A percentile compares a stretch with the other conserved stretches of the same genome.
phyloP scores from a whole-genome alignment of 139 green algal genomes.

The Chlamydomonas incerta region DNA sequence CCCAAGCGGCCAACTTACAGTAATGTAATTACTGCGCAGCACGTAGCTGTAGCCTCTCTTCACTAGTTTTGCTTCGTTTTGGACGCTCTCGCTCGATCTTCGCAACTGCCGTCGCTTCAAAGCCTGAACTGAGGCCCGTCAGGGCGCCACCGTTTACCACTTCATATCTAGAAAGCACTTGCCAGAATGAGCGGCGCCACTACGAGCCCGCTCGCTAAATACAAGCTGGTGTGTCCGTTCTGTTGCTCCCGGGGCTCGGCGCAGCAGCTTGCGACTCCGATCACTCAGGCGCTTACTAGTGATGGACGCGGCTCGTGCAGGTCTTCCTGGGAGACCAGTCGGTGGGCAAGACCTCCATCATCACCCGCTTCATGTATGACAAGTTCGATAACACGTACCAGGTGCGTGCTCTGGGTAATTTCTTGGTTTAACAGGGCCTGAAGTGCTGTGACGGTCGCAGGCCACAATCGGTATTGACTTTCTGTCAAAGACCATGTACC shows the following conservation, averaged over 20 bases:
- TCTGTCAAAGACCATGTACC: slow-evolving; percentile 99
- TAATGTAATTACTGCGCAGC: no score
- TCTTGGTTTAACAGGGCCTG: neutral
- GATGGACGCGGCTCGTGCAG: slow-evolving; percentile 50
- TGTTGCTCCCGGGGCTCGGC: no score
- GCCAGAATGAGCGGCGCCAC: slow-evolving; percentile 32
- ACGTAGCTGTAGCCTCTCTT: no score
- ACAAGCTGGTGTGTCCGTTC: slow-evolving; percentile 90
- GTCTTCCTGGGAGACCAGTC: slow-evolving; percentile 94
- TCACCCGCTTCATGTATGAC: slow-evolving; percentile 99
- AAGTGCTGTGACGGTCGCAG: slow-evolving; percentile 54
- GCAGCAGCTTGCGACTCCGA: neutral
- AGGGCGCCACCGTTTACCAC: neutral
- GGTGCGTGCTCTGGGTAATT: slow-evolving; percentile 53
- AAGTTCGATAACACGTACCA: slow-evolving; percentile 99
- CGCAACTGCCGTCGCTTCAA: no score
- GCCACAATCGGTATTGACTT: slow-evolving; percentile 99
- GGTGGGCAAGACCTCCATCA: slow-evolving; percentile 98
- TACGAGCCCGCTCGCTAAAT: slow-evolving; percentile 92
- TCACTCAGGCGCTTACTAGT: neutral
- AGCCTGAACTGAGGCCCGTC: no score
- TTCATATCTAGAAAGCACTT: neutral
- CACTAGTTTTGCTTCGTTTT: no score
- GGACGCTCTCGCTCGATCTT: no score
- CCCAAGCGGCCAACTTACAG: no score